phyloP scores from a whole-genome alignment of 2,329 filamentous ascomycete genomes.

The Penicillium sp. region DNA sequence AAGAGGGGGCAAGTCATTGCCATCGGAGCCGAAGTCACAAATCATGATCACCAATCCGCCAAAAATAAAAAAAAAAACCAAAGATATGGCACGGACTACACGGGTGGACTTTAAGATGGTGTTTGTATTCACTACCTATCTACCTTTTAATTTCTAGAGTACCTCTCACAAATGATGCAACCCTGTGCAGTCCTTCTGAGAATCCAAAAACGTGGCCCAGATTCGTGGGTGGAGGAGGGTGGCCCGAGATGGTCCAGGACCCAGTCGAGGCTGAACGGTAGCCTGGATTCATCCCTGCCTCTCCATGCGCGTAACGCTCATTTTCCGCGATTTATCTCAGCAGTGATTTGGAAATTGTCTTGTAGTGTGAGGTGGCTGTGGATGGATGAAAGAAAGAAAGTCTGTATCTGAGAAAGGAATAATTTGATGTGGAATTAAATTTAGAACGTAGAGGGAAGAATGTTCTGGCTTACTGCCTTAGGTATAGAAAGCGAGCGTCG shows the following conservation, averaged over 20 bases:
- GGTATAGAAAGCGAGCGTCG: background rate
- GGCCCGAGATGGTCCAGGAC: conserved; percentile 7
- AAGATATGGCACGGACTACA: no score
- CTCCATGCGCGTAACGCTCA: conserved; percentile 7
- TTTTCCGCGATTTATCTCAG: background rate
- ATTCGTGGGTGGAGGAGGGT: conserved; percentile 15
- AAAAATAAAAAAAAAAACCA: background rate
- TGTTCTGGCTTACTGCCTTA: background rate
- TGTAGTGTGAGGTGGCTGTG: background rate
- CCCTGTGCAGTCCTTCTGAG: conserved; percentile 9
- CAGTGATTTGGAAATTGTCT: background rate
- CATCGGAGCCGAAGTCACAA: background rate
- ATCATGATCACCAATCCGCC: background rate
- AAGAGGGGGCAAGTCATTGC: background rate
- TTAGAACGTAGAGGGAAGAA: background rate
- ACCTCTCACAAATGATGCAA: conserved; percentile 2
- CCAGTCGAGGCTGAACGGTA: conserved; percentile 23
- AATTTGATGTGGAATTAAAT: background rate
- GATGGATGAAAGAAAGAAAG: background rate
- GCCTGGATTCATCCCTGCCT: conserved; percentile 20
- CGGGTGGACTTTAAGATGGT: background rate
- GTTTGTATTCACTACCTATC: background rate
- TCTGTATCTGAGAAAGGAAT: background rate
- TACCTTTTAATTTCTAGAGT: background rate
- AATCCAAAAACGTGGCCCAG: conserved; percentile 23